A percentile compares a stretch with the other conserved stretches of the same genome.
Evolutionary conservation across 1,284 basidiomycete genomes (phyloP).

Genomic region (Malassezia restricta): DNA sequence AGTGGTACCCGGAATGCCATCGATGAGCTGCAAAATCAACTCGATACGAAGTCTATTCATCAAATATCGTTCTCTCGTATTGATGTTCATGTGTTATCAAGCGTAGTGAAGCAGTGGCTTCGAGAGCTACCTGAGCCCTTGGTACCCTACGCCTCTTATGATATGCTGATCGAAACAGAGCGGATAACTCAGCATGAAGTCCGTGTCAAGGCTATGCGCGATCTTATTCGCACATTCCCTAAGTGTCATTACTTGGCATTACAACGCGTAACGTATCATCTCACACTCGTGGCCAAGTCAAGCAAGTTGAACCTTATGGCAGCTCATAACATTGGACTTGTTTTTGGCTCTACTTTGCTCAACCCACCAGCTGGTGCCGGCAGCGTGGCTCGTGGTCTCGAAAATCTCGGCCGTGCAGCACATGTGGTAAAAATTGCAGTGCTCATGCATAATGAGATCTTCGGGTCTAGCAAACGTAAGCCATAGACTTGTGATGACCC

Average conservation of each 20-base stretch:
- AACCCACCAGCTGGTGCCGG: slow-evolving; percentile 34
- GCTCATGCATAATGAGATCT: slow-evolving; percentile 26
- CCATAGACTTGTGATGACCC: too few relatives aligned
- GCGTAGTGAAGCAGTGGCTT: slow-evolving; percentile 41
- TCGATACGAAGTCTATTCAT: slow-evolving; percentile 26
- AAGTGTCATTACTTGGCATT: slow-evolving; percentile 36
- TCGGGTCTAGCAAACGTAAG: background rate
- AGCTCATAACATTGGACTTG: slow-evolving; percentile 41
- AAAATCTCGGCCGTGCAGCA: slow-evolving; percentile 40
- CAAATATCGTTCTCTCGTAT: slow-evolving; percentile 25
- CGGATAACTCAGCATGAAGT: slow-evolving; percentile 30
- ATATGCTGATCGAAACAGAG: slow-evolving; percentile 38
- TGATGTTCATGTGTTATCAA: slow-evolving; percentile 41
- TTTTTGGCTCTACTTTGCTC: slow-evolving; percentile 44
- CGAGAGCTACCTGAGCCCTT: slow-evolving; percentile 43
- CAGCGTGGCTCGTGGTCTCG: slow-evolving; percentile 28
- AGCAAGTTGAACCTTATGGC: slow-evolving; percentile 39
- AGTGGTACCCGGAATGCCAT: slow-evolving; percentile 39
- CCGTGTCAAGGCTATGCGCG: slow-evolving; percentile 36
- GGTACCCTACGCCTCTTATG: slow-evolving; percentile 41
- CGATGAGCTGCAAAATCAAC: slow-evolving; percentile 26
- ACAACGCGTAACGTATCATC: slow-evolving; percentile 33
- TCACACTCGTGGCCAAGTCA: slow-evolving; percentile 33
- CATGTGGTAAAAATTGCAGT: slow-evolving; percentile 44
- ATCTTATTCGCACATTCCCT: slow-evolving; percentile 38